Conservation (phyloP, 345 rosid species). For the Brassica carinata region DNA sequence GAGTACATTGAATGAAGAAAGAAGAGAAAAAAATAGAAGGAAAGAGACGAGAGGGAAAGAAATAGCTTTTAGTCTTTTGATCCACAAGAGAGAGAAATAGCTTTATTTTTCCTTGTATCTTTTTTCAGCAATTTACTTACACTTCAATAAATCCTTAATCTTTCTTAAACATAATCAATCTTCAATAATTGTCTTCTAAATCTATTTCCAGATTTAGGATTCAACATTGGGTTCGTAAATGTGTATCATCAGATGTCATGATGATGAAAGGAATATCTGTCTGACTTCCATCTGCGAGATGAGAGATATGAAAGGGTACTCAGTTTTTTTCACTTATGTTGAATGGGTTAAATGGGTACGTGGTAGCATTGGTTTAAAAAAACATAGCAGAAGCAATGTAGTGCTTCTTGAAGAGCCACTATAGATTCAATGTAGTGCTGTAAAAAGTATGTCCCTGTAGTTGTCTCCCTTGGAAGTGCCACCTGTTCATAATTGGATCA, state of each 20-base stretch:
- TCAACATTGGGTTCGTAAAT: slow-evolving; percentile 52
- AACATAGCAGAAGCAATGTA: slow-evolving; percentile 62
- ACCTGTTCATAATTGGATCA: slow-evolving; percentile 48
- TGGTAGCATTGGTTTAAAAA: too few species aligned
- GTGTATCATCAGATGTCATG: slow-evolving; percentile 98
- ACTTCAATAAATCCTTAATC: too few species aligned
- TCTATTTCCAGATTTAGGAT: too few species aligned
- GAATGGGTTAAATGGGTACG: neutral
- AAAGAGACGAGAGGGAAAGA: too few species aligned
- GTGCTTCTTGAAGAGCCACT: slow-evolving; percentile 87
- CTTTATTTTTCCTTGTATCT: too few species aligned
- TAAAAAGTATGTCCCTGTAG: slow-evolving; percentile 83
- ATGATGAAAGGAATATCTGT: slow-evolving; percentile 81
- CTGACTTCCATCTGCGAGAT: slow-evolving; percentile 49
- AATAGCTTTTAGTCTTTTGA: too few species aligned
- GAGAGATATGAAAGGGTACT: neutral
- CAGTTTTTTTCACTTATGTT: neutral
- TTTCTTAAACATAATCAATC: too few species aligned
- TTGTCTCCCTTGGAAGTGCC: slow-evolving; percentile 93
- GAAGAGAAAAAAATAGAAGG: too few species aligned
- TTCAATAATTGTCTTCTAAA: too few species aligned
- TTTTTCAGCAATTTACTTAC: too few species aligned
- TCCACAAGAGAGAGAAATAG: too few species aligned
- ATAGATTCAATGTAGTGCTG: slow-evolving; percentile 78
- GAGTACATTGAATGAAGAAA: too few species aligned